phyloP scores from a whole-genome alignment of 306 rosid genomes.

The Rubus idaeus region DNA sequence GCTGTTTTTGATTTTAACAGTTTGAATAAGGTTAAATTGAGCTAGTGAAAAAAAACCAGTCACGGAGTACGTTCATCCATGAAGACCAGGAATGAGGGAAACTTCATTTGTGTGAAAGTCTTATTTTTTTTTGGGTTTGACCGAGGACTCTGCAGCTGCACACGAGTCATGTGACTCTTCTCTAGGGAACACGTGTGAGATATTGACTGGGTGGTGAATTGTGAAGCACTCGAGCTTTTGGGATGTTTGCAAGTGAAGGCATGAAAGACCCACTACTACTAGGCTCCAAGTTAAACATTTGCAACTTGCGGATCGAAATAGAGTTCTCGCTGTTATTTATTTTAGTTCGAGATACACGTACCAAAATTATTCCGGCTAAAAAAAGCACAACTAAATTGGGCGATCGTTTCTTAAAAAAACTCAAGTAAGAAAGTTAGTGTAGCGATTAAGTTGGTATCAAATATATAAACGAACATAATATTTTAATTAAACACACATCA shows the following conservation, averaged over 20 bases:
- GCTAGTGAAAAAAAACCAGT: neutral
- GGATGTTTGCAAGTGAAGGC: constrained; percentile 5
- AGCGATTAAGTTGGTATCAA: neutral
- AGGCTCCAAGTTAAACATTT: neutral
- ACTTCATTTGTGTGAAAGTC: neutral
- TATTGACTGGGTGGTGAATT: neutral
- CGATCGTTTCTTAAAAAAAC: neutral
- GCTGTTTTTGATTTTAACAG: neutral
- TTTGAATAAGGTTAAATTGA: neutral
- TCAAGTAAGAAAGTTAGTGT: neutral
- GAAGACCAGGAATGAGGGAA: constrained; percentile 3
- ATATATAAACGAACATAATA: neutral
- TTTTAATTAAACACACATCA: neutral
- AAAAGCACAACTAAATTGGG: neutral
- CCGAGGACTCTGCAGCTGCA: neutral
- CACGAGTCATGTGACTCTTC: neutral
- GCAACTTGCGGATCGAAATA: neutral
- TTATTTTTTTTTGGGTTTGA: constrained; percentile 4
- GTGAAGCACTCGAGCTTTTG: constrained; percentile 3
- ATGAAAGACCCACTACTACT: neutral
- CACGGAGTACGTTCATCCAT: neutral
- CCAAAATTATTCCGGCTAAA: neutral
- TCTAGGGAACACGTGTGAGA: neutral
- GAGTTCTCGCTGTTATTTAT: too few species aligned
- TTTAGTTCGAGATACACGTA: too few species aligned